These are phyloP conservation scores for Alternaria sp. DNA, from an alignment of 2,329 filamentous ascomycete species.

Conservation along the genomic window DNA sequence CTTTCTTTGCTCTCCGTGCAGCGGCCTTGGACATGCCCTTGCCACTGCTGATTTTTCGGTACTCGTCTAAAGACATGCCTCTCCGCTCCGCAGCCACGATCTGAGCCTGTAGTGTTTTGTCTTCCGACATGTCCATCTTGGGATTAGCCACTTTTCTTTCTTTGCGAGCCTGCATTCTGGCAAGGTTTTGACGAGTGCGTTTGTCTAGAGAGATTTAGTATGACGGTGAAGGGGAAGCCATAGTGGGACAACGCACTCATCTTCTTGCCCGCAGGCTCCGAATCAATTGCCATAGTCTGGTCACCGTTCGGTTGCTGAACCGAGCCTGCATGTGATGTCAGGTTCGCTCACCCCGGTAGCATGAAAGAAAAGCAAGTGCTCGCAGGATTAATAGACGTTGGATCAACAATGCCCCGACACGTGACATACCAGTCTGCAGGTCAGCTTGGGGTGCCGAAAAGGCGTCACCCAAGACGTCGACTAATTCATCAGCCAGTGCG, in stretches of 20 bases:
- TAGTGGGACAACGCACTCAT: constrained; percentile 25
- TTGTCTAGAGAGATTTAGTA: constrained; percentile 20
- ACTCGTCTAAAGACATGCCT: constrained; percentile 24
- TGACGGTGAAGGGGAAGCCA: not conserved
- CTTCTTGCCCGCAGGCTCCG: constrained; percentile 21
- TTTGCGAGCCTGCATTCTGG: constrained; percentile 29
- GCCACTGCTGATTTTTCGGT: constrained; percentile 13
- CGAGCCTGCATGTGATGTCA: constrained; percentile 5
- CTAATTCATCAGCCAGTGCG: constrained; percentile 31
- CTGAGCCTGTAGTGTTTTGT: constrained; percentile 21
- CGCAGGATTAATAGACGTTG: constrained; percentile 6
- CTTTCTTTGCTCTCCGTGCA: constrained; percentile 12
- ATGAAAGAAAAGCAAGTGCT: constrained; percentile 5
- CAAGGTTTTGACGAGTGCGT: constrained; percentile 31
- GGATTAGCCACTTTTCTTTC: constrained; percentile 10
- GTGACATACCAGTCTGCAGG: constrained; percentile 23
- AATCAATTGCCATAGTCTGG: constrained; percentile 21
- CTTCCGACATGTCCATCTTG: constrained; percentile 14
- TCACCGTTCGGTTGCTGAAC: constrained; percentile 17
- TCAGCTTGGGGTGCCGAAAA: constrained; percentile 19
- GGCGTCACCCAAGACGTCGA: constrained; percentile 26
- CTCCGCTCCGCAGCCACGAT: constrained; percentile 25
- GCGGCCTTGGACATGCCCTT: constrained; percentile 11
- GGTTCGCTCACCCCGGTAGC: not conserved
- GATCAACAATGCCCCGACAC: not conserved